Evolutionary conservation across 257 asterid species (phyloP).

Genomic region (Solanum ahanhuiri): DNA sequence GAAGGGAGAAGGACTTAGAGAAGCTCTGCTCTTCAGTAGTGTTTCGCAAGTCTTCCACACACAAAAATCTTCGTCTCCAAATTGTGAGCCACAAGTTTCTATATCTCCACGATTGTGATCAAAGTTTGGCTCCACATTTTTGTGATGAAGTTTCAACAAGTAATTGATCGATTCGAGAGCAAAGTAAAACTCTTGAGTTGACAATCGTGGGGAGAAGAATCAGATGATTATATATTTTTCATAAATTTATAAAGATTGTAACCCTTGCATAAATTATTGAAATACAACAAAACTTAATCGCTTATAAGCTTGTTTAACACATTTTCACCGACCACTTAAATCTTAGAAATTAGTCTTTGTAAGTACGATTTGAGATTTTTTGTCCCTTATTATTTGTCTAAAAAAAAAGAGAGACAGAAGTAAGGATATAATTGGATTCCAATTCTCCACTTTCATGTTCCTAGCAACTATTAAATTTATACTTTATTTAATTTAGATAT

Average conservation of each 20-base stretch:
- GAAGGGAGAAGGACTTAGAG: too few species aligned
- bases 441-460: background rate
- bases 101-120: background rate
- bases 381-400: background rate
- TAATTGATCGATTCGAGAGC: background rate
- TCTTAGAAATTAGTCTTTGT: too few species aligned
- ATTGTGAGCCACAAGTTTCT: background rate
- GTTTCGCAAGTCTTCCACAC: background rate
- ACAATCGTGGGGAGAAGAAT: background rate
- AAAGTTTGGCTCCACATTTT: background rate
- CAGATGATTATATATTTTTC: background rate
- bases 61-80: background rate
- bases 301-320: background rate
- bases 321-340: background rate
- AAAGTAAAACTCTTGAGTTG: background rate
- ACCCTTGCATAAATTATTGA: background rate
- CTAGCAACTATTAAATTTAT: background rate
- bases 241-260: too few species aligned
- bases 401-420: background rate
- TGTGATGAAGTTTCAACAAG: background rate
- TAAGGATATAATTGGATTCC: background rate
- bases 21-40: background rate
- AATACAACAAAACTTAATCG: background rate
- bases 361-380: too few species aligned
- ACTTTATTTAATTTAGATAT: background rate